Conservation (phyloP, 495 filamentous ascomycete species). For the Aspergillus indologenus region DNA sequence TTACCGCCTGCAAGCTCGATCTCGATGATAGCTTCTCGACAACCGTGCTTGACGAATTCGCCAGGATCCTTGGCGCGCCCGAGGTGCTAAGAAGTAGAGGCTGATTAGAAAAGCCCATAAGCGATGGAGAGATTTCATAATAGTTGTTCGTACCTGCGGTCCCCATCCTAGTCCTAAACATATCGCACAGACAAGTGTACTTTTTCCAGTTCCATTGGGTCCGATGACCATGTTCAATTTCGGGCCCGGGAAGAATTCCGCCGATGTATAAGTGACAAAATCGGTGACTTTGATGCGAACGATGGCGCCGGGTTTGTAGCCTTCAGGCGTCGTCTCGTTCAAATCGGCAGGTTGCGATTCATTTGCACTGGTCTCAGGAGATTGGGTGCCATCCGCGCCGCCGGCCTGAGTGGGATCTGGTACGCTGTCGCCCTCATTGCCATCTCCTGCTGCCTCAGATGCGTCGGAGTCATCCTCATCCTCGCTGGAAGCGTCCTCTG, state of each 20-base stretch:
- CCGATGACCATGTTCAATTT: conserved; percentile 99
- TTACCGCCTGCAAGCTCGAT: conserved; percentile 71
- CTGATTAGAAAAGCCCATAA: not conserved
- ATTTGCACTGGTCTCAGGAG: too few relatives aligned
- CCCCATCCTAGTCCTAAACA: conserved; percentile 88
- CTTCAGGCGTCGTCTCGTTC: conserved; percentile 19
- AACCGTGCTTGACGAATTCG: conserved; percentile 93
- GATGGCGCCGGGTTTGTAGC: conserved; percentile 79
- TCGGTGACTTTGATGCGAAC: conserved; percentile 82
- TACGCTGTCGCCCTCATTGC: conserved; percentile 3
- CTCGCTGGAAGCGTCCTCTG: not conserved
- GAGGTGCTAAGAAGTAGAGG: conserved; percentile 55
- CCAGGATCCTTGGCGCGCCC: conserved; percentile 81
- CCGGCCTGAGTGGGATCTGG: conserved; percentile 5
- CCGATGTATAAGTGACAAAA: conserved; percentile 92
- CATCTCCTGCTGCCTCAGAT: conserved; percentile 4
- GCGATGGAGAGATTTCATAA: not conserved
- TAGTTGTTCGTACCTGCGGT: conserved; percentile 51
- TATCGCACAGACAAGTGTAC: conserved; percentile 95
- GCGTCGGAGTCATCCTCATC: not conserved
- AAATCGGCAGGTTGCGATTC: conserved; percentile 5
- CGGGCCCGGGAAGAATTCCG: conserved; percentile 85
- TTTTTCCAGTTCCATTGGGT: conserved; percentile 96
- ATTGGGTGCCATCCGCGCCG: not conserved
- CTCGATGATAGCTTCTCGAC: conserved; percentile 73